Evolutionary conservation across 495 filamentous ascomycete genomes (phyloP).

Genomic region (Xylaria venustula): DNA sequence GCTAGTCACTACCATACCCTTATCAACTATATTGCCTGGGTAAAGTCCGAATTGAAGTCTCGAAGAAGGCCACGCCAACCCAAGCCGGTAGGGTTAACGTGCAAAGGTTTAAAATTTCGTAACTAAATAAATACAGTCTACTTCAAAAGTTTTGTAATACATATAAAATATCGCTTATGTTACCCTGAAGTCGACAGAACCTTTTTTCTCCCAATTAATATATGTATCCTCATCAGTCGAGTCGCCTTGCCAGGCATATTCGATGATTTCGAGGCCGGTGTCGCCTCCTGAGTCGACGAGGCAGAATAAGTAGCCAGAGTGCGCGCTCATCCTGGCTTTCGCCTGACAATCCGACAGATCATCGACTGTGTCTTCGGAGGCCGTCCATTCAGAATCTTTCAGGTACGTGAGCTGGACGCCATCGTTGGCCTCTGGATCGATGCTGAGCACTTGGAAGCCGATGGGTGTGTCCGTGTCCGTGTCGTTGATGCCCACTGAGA

Average conservation of each 20-base stretch:
- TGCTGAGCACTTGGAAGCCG: conserved; percentile 30
- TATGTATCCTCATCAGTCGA: conserved; percentile 21
- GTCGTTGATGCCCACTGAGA: conserved; percentile 32
- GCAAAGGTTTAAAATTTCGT: no score
- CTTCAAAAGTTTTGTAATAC: neutral
- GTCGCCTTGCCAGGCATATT: conserved; percentile 25
- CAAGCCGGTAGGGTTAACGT: no score
- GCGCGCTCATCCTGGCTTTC: conserved; percentile 19
- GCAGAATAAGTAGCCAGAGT: conserved; percentile 25
- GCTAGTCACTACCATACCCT: no score
- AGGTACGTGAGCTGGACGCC: conserved; percentile 29
- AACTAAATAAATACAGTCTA: no score
- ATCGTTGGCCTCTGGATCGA: conserved; percentile 21
- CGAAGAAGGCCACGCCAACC: no score
- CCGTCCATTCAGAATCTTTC: conserved; percentile 17
- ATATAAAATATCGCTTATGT: neutral
- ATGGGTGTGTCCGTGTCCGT: conserved; percentile 19
- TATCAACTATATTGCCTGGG: no score
- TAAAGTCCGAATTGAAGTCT: no score
- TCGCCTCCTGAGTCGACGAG: conserved; percentile 13
- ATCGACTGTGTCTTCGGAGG: neutral
- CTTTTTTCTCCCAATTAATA: conserved; percentile 21
- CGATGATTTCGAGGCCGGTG: conserved; percentile 19
- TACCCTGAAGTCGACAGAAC: conserved; percentile 16
- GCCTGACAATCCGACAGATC: conserved; percentile 18